phyloP scores from a whole-genome alignment of 495 filamentous ascomycete species.

The Podospora pseudoanserina region DNA sequence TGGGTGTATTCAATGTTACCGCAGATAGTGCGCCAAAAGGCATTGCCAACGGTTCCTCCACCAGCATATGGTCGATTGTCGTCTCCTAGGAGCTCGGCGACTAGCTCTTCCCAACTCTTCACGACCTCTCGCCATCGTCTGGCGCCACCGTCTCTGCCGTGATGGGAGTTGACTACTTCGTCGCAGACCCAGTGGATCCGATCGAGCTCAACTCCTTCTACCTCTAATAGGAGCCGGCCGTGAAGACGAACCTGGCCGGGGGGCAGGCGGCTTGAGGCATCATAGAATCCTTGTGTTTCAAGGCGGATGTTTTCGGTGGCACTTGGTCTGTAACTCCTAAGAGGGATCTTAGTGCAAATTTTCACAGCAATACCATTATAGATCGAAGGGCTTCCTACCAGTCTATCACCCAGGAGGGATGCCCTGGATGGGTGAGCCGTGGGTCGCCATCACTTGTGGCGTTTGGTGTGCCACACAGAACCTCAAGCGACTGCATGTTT shows the following conservation, averaged over 20 bases:
- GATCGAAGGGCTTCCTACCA: constrained; percentile 9
- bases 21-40: constrained; percentile 27
- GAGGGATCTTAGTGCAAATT: not conserved
- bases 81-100: not conserved
- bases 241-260: constrained; percentile 1
- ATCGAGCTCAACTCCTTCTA: constrained; percentile 19
- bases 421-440: not conserved
- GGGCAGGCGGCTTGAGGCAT: constrained; percentile 11
- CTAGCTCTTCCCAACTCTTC: constrained; percentile 1
- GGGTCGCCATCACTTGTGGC: not conserved
- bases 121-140: constrained; percentile 15
- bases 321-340: constrained; percentile 13
- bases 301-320: constrained; percentile 18
- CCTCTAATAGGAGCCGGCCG: constrained; percentile 11
- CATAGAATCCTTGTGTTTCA: constrained; percentile 15
- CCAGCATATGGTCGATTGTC: constrained; percentile 4
- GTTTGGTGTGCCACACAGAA: constrained; percentile 16
- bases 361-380: not conserved
- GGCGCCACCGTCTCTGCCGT: not conserved
- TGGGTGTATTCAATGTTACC: constrained; percentile 19
- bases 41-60: constrained; percentile 14
- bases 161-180: constrained; percentile 11
- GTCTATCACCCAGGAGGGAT: constrained; percentile 25
- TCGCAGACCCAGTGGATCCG: constrained; percentile 15
- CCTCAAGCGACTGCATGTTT: constrained; percentile 17